Evolutionary conservation across 441 rosid genomes (phyloP).

Genomic region (Adansonia grandidieri): DNA sequence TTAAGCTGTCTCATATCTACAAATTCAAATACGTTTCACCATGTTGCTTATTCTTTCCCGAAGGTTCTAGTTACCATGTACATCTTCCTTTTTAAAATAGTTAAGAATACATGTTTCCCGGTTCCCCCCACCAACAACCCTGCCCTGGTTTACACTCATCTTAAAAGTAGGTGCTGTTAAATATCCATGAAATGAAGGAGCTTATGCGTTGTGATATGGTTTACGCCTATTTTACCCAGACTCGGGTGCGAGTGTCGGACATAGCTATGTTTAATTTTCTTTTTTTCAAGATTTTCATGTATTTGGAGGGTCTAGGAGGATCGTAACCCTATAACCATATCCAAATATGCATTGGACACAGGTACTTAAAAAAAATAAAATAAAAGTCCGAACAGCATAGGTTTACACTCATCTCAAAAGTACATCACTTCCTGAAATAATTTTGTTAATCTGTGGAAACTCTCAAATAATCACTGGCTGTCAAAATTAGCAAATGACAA

Average conservation of each 20-base stretch:
- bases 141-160: background rate
- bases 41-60: background rate
- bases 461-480: background rate
- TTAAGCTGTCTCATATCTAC: background rate
- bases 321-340: too few species aligned
- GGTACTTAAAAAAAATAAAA: too few species aligned
- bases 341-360: too few species aligned
- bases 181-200: background rate
- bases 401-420: slow-evolving; percentile 5
- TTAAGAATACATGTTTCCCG: background rate
- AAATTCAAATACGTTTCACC: background rate
- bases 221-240: background rate
- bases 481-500: slow-evolving; percentile 3
- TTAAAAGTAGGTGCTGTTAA: background rate
- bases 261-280: too few species aligned
- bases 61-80: background rate
- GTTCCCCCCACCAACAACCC: background rate
- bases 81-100: background rate
- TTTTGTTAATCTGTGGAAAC: background rate
- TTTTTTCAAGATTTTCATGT: too few species aligned
- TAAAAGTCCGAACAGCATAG: too few species aligned
- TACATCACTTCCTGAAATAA: background rate
- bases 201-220: background rate
- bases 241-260: too few species aligned
- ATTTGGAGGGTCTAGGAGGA: too few species aligned